Percentiles rank a stretch among this genome's conserved stretches.
These are phyloP conservation scores for Rhodotorula toruloides DNA, from an alignment of 768 basidiomycete species.

Conservation along the genomic window DNA sequence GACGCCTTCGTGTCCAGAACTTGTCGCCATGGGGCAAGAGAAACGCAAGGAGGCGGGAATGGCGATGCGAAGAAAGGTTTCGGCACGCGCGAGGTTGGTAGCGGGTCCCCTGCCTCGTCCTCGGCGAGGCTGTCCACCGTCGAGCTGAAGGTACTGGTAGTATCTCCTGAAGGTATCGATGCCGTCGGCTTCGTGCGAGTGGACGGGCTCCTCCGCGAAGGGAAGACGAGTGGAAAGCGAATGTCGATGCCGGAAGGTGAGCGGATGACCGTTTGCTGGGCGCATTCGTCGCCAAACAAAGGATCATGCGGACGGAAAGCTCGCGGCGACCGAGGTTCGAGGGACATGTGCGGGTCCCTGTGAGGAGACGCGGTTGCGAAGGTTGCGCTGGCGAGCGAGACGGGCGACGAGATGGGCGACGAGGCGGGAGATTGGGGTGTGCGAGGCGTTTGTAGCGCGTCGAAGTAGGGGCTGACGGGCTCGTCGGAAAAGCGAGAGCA, in stretches of 20 bases:
- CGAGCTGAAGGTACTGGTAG: no score
- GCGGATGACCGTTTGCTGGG: neutral
- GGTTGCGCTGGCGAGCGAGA: neutral
- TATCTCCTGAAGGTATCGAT: no score
- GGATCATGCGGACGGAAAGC: no score
- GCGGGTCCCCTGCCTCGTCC: neutral
- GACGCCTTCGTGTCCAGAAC: conserved; percentile 1
- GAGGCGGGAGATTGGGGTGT: neutral
- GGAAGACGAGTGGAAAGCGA: neutral
- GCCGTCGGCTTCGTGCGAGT: neutral
- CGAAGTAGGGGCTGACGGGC: neutral
- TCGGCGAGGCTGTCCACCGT: neutral
- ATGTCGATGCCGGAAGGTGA: neutral
- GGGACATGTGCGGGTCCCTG: neutral
- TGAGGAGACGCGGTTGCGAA: neutral
- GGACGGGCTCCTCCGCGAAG: neutral
- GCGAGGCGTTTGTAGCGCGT: no score
- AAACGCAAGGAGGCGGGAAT: conserved; percentile 4
- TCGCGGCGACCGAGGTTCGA: neutral
- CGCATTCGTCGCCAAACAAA: neutral
- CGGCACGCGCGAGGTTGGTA: no score
- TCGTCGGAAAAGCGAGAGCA: conserved; percentile 7
- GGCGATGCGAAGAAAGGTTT: neutral
- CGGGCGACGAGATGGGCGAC: neutral
- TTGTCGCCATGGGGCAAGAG: neutral